Evolutionary conservation across 2,329 filamentous ascomycete genomes (phyloP), one percentile per base, ranked within the genome.

Genomic region (Monosporascus cannonballus): DNA sequence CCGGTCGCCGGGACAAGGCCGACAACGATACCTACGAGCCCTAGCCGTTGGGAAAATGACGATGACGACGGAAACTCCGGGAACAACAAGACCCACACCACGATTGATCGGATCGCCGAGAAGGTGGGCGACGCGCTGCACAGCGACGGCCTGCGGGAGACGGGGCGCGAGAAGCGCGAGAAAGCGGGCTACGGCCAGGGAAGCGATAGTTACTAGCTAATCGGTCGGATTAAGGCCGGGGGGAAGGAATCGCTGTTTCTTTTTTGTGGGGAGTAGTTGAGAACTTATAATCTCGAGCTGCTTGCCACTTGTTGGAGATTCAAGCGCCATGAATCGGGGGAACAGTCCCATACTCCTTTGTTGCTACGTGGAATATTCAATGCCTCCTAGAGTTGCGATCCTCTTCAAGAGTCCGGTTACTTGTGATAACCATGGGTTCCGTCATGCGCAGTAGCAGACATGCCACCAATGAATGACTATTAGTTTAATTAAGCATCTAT

Each of bases 51-150:
- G 4, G 47, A 47, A n/a, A 44, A 58, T 25, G 50, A 63, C 41
- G 54, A 59, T 37, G 49, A 55, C 46, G 56, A 57, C 24, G 17
- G 20, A 15, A 17, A 22, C 42, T 53, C 47, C 30, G 53, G 52
- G 9, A 4, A 30, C 50, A 48, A 57, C 53, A 58, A 58, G 46
- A 61, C 61, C 15, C 75, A 79, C 62, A 79, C 76, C 49, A 75
- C 73, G 17, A 50, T 80, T 22, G 81, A 81, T 47, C 83, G 80
- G 68, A 52, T 84, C 24, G 69, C 84, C 66, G 79, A 85, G 69
- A 84, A 82, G 72, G 76, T 75, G 6, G 79, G 80, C 8, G 65
- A 68, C 14, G 59, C 77, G 48, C 59, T 85, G 56, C 67, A 75
- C 51, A 80, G 72, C 58, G 70, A 75, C 17, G 69, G 67, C 44